These are phyloP conservation scores for Toxoplasma gondii DNA, from an alignment of 169 alveolate genomes.

Conservation along the genomic window DNA sequence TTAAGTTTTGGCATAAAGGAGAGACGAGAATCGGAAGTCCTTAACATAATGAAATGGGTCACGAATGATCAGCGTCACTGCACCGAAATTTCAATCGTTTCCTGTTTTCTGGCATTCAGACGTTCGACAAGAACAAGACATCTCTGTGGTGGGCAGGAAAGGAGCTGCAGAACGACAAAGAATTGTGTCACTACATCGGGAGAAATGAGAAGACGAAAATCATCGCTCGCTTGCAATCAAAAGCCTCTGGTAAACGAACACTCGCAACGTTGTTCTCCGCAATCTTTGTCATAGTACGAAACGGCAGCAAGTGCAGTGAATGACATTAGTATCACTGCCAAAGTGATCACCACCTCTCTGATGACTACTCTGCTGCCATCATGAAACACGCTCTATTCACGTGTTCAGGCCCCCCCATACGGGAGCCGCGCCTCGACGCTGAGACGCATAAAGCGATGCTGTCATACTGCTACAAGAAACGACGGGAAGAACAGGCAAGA, in stretches of 20 bases:
- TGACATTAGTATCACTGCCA: neutral
- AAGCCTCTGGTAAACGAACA: slow-evolving; percentile 73
- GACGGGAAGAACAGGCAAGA: slow-evolving; percentile 88
- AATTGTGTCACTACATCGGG: slow-evolving; percentile 86
- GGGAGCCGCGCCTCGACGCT: slow-evolving; percentile 95
- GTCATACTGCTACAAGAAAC: slow-evolving; percentile 92
- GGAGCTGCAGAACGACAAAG: slow-evolving; percentile 89
- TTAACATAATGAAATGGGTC: no score
- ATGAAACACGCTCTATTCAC: neutral
- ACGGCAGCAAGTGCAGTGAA: no score
- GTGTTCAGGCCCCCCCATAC: slow-evolving; percentile 92
- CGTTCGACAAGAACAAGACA: slow-evolving; percentile 81
- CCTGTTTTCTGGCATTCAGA: slow-evolving; percentile 53
- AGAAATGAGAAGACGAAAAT: slow-evolving; percentile 94
- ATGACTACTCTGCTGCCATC: neutral
- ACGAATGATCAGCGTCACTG: no score
- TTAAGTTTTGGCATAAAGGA: no score
- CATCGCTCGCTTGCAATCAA: slow-evolving; percentile 90
- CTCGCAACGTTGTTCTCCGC: neutral
- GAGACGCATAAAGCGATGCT: slow-evolving; percentile 96
- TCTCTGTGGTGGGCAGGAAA: slow-evolving; percentile 97
- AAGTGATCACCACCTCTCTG: neutral
- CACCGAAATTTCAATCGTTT: no score
- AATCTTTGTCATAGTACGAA: no score
- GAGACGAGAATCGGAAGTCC: no score